These are phyloP conservation scores for Camellia granthamiana DNA, from an alignment of 148 eudicot species.

Conservation along the genomic window DNA sequence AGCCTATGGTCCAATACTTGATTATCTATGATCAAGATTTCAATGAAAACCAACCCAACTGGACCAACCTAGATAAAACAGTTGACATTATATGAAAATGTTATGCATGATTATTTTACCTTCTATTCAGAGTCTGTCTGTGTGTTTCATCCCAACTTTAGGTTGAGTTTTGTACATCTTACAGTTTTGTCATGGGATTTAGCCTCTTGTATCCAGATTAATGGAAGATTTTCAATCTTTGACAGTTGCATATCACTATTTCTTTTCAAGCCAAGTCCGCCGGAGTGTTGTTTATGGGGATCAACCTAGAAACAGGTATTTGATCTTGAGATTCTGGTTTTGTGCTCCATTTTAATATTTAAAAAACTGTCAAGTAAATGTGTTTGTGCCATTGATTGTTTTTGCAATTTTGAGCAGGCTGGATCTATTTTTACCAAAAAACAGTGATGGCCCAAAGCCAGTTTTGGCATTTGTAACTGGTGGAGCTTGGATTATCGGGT, in stretches of 20 bases:
- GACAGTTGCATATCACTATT: conserved; percentile 78
- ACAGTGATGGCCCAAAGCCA: conserved; percentile 61
- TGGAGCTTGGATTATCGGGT: conserved; percentile 99
- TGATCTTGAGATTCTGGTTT: conserved; percentile 10
- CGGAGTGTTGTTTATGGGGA: conserved; percentile 85
- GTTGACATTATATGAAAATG: too few species aligned
- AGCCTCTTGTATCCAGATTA: conserved; percentile 12
- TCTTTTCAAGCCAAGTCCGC: conserved; percentile 69
- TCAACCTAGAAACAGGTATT: conserved; percentile 90
- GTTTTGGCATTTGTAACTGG: conserved; percentile 91
- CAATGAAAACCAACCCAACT: too few species aligned
- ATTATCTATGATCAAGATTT: too few species aligned
- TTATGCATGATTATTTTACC: too few species aligned
- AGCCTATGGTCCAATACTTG: too few species aligned
- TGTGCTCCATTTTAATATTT: background rate
- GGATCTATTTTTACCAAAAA: conserved; percentile 81
- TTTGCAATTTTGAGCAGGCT: conserved; percentile 50
- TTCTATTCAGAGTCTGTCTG: too few species aligned
- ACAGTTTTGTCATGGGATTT: background rate
- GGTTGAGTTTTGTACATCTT: conserved; percentile 6
- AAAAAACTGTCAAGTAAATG: background rate
- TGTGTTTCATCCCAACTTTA: background rate
- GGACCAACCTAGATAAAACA: too few species aligned
- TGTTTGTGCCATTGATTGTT: background rate
- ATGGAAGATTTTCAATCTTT: conserved; percentile 9